Evolutionary conservation across 2,329 filamentous ascomycete species (phyloP).

Genomic region (Colletotrichum gloeosporioides): DNA sequence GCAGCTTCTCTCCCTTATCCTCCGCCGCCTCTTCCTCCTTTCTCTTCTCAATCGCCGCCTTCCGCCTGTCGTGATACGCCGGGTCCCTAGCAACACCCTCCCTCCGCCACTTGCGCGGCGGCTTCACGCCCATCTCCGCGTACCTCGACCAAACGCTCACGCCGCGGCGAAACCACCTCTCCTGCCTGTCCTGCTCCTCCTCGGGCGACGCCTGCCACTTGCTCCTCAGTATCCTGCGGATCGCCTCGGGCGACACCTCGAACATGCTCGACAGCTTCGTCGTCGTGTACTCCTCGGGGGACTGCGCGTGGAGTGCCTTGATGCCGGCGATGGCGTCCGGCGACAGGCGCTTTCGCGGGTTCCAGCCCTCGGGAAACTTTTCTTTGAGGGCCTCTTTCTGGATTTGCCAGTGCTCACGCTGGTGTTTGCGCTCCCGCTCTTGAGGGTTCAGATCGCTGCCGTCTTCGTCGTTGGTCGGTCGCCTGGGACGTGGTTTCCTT

Average conservation of each 20-base stretch:
- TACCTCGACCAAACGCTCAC: slow-evolving; percentile 63
- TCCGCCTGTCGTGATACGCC: slow-evolving; percentile 42
- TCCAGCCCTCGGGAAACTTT: slow-evolving; percentile 86
- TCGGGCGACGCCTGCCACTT: slow-evolving; percentile 71
- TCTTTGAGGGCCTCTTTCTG: slow-evolving; percentile 77
- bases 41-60: slow-evolving; percentile 29
- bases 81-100: slow-evolving; percentile 56
- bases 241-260: slow-evolving; percentile 83
- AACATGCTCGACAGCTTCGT: slow-evolving; percentile 77
- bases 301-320: slow-evolving; percentile 77
- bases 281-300: slow-evolving; percentile 80
- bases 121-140: slow-evolving; percentile 66
- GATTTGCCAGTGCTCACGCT: slow-evolving; percentile 67
- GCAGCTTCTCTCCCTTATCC: slow-evolving; percentile 22
- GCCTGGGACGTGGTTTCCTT: background rate
- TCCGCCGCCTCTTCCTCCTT: slow-evolving; percentile 35
- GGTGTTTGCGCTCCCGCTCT: slow-evolving; percentile 17
- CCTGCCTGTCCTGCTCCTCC: slow-evolving; percentile 62
- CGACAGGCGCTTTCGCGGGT: slow-evolving; percentile 83
- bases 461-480: slow-evolving; percentile 15
- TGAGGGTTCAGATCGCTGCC: slow-evolving; percentile 29
- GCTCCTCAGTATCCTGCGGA: slow-evolving; percentile 83
- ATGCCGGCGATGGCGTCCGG: slow-evolving; percentile 94
- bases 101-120: slow-evolving; percentile 63
- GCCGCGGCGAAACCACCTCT: slow-evolving; percentile 67